Conservation (phyloP, 179 eudicot genomes). For the Corrigiola litoralis region DNA sequence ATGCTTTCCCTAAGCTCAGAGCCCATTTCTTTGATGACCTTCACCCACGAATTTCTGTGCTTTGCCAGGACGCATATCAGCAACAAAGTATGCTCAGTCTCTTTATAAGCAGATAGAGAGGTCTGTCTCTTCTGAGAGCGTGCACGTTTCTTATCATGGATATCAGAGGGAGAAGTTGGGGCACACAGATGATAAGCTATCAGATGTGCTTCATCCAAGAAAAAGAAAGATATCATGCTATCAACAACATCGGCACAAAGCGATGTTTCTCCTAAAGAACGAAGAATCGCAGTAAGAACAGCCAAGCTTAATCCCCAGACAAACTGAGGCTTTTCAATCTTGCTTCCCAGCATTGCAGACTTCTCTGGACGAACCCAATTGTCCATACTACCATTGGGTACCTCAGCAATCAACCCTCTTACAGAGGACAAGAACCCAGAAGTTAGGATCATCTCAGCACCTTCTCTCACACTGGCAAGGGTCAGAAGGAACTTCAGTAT, state of each 20-base stretch:
- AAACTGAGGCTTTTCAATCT: conserved; percentile 46
- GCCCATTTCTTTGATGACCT: conserved; percentile 60
- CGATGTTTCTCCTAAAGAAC: conserved; percentile 62
- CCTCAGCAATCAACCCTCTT: conserved; percentile 43
- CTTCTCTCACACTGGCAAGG: conserved; percentile 65
- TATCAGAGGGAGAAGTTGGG: conserved; percentile 57
- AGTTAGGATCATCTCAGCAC: conserved; percentile 77
- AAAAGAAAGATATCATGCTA: conserved; percentile 51
- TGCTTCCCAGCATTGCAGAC: conserved; percentile 19
- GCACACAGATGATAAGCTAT: conserved; percentile 63
- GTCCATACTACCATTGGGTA: conserved; percentile 32
- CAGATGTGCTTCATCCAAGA: conserved; percentile 58
- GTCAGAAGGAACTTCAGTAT: conserved; percentile 80
- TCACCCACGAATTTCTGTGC: conserved; percentile 68
- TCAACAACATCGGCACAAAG: conserved; percentile 55
- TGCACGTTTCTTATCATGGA: conserved; percentile 65
- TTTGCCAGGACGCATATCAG: conserved; percentile 65
- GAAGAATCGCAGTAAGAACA: conserved; percentile 65
- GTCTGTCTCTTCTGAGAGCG: conserved; percentile 55
- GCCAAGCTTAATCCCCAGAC: conserved; percentile 84
- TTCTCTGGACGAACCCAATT: conserved; percentile 33
- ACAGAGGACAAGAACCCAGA: conserved; percentile 64
- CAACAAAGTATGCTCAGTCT: conserved; percentile 66
- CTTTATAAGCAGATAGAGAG: conserved; percentile 59
- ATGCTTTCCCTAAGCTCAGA: conserved; percentile 71